phyloP scores from a whole-genome alignment of 495 filamentous ascomycete genomes.

The Pyronema domesticum region DNA sequence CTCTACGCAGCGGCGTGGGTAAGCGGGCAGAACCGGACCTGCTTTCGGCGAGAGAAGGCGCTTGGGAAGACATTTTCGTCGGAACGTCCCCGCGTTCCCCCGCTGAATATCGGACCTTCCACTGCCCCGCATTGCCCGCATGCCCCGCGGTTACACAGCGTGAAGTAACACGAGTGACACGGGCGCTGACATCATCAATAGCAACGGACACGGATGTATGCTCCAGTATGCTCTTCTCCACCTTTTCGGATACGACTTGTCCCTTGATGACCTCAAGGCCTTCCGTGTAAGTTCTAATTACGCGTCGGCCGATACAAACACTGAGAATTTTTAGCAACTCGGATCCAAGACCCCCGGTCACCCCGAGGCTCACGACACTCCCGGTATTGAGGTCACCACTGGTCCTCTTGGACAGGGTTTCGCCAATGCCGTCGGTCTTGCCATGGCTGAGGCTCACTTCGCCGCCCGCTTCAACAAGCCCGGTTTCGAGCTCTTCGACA shows the following conservation, averaged over 20 bases:
- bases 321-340: constrained; percentile 9
- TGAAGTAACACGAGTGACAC: not conserved
- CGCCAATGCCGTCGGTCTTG: constrained; percentile 86
- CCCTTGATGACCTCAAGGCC: constrained; percentile 77
- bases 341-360: constrained; percentile 72
- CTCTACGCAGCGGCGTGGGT: not conserved
- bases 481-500: constrained; percentile 76
- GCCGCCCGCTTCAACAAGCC: constrained; percentile 93
- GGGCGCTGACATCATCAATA: constrained; percentile 25
- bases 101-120: not conserved
- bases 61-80: too few relatives aligned
- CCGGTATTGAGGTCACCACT: constrained; percentile 93
- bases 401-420: constrained; percentile 93
- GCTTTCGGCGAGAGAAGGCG: too few relatives aligned
- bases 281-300: constrained; percentile 59
- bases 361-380: constrained; percentile 90
- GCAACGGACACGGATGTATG: constrained; percentile 98
- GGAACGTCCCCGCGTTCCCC: not conserved
- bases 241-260: constrained; percentile 75
- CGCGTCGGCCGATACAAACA: not conserved
- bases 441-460: constrained; percentile 82
- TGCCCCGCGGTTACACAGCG: not conserved
- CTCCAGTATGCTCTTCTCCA: constrained; percentile 97
- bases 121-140: not conserved
- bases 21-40: too few relatives aligned